A percentile compares a stretch with the other conserved stretches of the same genome.
Conservation (phyloP, 2,329 filamentous ascomycete genomes). For the Fusarium lyarnte region DNA sequence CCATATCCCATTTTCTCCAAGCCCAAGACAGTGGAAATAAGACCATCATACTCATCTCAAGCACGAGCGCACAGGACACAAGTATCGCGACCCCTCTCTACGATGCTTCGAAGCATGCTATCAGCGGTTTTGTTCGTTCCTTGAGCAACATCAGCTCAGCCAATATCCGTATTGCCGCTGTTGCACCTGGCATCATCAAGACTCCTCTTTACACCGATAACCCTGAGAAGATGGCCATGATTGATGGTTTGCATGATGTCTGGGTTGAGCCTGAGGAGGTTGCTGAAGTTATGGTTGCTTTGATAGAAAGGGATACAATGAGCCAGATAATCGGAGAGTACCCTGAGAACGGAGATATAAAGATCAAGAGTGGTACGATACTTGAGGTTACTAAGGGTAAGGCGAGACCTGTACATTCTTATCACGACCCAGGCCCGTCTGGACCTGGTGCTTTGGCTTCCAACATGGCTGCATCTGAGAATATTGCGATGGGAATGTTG, state of each 20-base stretch:
- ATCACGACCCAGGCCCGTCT: neutral
- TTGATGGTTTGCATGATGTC: neutral
- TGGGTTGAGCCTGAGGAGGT: neutral
- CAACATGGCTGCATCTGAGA: neutral
- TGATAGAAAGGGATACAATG: neutral
- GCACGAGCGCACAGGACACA: neutral
- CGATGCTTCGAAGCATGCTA: neutral
- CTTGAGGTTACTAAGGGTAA: neutral
- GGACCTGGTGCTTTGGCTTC: neutral
- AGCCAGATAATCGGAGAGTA: neutral
- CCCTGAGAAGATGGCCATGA: neutral
- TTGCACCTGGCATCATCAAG: neutral
- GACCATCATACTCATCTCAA: neutral
- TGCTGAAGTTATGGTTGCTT: neutral
- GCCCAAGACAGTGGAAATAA: neutral
- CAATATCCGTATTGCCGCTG: neutral
- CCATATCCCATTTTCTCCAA: neutral
- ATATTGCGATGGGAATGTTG: neutral
- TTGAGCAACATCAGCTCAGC: neutral
- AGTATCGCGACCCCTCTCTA: neutral
- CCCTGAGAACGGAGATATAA: neutral
- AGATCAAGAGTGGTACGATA: neutral
- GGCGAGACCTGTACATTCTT: neutral
- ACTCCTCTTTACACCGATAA: neutral
- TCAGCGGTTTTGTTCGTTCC: neutral